Evolutionary conservation across 331 rosid genomes (phyloP), one percentile per base, ranked within the genome.

Genomic region (Acacia pycnantha): DNA sequence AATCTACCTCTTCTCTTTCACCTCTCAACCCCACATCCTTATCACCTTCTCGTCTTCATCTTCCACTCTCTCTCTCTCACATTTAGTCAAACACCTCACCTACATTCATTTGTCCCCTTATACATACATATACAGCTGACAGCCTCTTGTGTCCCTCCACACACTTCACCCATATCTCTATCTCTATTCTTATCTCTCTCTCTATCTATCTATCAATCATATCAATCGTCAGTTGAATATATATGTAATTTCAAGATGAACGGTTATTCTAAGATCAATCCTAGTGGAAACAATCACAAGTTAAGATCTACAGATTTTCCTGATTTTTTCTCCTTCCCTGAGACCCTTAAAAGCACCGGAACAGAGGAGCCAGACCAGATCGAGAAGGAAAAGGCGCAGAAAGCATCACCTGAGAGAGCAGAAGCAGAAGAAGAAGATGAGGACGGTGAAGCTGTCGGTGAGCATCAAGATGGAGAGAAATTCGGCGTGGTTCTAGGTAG

Each of bases 241-340:
- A 2, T 56, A 8, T 56, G 13, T 6, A 1, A 8, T 56, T 56
- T n/a, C 27, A 56, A 8, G 37, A 89, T 81, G 90, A 88, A 84
- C 0, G 87, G 86, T 9, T 90, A 93, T 69, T 84, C 94, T 4
- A 91, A 92, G 81, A 90, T 93, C 75, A 70, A 44, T 61, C 81
- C 77, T 24, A 67, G 33, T 70, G 56, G 56, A 13, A 37, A 70
- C 33, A 11, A 12, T 79, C 87, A 85, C n/a, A 85, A 88, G 73
- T 84, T 94, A 75, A 90, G 90, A 91, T 91, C 95, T 68, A 46
- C 84, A 2, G 33, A 59, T 59, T 59, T 61, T 14, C 19, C 37
- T 10, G 37, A 61, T 61, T 27, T 61, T 35, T 61, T 26, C 35
- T 61, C 37, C 16, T 26, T 61, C 19, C 68, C 68, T 27, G 37